Evolutionary conservation across 345 rosid species (phyloP).

Genomic region (Populus tremula): DNA sequence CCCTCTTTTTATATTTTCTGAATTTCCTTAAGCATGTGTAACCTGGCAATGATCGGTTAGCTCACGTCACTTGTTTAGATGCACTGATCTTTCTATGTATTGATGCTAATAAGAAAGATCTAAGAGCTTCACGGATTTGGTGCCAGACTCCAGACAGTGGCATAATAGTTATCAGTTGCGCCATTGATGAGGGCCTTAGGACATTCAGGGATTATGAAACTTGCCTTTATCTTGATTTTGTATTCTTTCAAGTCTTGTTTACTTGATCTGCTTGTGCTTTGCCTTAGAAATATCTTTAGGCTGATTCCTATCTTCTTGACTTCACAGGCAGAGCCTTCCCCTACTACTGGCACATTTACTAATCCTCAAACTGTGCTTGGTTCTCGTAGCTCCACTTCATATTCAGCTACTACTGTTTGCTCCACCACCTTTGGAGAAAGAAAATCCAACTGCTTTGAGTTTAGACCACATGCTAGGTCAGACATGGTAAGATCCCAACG

Average conservation of each 20-base stretch:
- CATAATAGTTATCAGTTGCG: conserved; percentile 1
- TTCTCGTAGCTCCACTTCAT: conserved; percentile 35
- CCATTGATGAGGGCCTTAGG: conserved; percentile 9
- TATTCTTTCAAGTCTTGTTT: conserved; percentile 9
- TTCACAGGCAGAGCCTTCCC: conserved; percentile 91
- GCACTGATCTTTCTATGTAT: conserved; percentile 13
- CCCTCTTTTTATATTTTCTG: background rate
- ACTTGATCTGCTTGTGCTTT: background rate
- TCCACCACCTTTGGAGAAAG: conserved; percentile 47
- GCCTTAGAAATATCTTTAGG: background rate
- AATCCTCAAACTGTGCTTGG: conserved; percentile 55
- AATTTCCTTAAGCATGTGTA: conserved; percentile 5
- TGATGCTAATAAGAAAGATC: conserved; percentile 14
- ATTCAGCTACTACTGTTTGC: conserved; percentile 36
- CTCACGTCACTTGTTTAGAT: conserved; percentile 16
- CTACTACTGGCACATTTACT: conserved; percentile 80
- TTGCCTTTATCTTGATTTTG: conserved; percentile 21
- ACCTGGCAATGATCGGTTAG: conserved; percentile 10
- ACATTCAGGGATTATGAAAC: background rate
- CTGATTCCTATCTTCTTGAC: conserved; percentile 16
- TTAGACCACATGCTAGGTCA: conserved; percentile 63
- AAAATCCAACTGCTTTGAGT: conserved; percentile 60
- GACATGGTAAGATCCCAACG: conserved; percentile 56
- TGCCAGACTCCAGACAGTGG: background rate
- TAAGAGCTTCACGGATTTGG: conserved; percentile 9